Evolutionary conservation across 2,329 filamentous ascomycete genomes (phyloP), one percentile per base, ranked within the genome.

Genomic region (Penicillium glabrum): DNA sequence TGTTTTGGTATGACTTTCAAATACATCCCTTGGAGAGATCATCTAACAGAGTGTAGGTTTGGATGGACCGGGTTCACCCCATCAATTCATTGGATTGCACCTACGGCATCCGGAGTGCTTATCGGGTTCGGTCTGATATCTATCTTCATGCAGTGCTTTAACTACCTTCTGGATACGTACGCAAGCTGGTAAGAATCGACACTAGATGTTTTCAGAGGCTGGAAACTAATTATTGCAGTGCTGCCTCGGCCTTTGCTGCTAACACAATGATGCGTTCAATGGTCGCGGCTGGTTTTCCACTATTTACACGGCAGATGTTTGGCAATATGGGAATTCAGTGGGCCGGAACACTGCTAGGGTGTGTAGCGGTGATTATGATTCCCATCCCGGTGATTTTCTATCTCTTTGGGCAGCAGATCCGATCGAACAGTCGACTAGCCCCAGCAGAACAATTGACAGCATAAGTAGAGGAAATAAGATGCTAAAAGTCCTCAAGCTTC

Each of bases 101-200:
- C 72, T n/a, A 70, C 70, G 2, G 68, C 65, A 3, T 68, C 66
- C 2, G 72, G 72, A n/a, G 46, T 72, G 1, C 41, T 71, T 21
- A 66, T 64, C 11, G 71, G 70, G 6, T 73, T 73, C 46, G 70
- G 69, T 9, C 68, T 73, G 33, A 67, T 66, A 31, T 65, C 65
- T 26, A 72, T 74, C 54, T 74, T 74, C 54, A 53, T 73, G 37
- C 68, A 70, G 46, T 67, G 69, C 19, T 75, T 73, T 60, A 73
- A 72, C 45, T 72, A 77, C 45, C 49, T 77, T 41, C 69, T 78
- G 24, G 75, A 77, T 41, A 70, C 72, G 1, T 77, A 76, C 59
- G 63, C 76, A 29, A 69, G 68, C 24, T 64, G 76, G 74, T 77
- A 59, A 69, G 74, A 21, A n/a, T n/a, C n/a, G n/a, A n/a, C n/a